Conservation (phyloP, 305 asterid species). For the Fraxinus floribunda region DNA sequence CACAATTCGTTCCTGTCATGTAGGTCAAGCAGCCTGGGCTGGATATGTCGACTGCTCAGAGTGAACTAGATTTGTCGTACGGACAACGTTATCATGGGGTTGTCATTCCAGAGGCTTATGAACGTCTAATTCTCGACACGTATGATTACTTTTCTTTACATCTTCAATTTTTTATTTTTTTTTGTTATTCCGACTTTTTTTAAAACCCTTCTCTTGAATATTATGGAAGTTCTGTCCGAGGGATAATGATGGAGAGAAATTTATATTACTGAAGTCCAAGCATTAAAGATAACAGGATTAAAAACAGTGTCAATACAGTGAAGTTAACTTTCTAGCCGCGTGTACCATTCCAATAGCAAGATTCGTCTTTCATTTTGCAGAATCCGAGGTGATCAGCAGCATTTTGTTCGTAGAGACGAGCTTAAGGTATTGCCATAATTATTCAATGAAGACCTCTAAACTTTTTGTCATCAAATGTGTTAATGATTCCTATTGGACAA, state of each 20-base stretch:
- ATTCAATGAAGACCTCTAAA: not conserved
- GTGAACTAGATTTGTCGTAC: slow-evolving; percentile 85
- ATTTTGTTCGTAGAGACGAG: slow-evolving; percentile 97
- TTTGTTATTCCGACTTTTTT: not conserved
- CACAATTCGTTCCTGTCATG: slow-evolving; percentile 19
- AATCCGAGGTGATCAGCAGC: slow-evolving; percentile 97
- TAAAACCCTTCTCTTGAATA: not conserved
- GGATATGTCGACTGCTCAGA: slow-evolving; percentile 77
- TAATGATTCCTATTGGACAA: slow-evolving; percentile 5
- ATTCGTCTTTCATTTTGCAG: slow-evolving; percentile 37
- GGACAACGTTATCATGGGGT: slow-evolving; percentile 70
- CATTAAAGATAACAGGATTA: not conserved
- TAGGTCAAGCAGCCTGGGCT: slow-evolving; percentile 95
- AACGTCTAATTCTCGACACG: slow-evolving; percentile 95
- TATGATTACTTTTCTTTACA: slow-evolving; percentile 24
- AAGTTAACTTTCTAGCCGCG: not conserved
- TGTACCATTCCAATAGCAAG: not conserved
- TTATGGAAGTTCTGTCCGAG: not conserved
- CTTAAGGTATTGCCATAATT: slow-evolving; percentile 52
- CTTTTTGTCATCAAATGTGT: not conserved
- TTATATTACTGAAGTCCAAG: not conserved
- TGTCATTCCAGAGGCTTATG: slow-evolving; percentile 88
- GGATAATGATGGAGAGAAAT: not conserved
- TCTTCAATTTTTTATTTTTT: not conserved
- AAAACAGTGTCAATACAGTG: not conserved